A percentile compares a stretch with the other conserved stretches of the same genome.
phyloP scores from a whole-genome alignment of 2,329 filamentous ascomycete species.

The Parasarocladium wereldwijsianum region DNA sequence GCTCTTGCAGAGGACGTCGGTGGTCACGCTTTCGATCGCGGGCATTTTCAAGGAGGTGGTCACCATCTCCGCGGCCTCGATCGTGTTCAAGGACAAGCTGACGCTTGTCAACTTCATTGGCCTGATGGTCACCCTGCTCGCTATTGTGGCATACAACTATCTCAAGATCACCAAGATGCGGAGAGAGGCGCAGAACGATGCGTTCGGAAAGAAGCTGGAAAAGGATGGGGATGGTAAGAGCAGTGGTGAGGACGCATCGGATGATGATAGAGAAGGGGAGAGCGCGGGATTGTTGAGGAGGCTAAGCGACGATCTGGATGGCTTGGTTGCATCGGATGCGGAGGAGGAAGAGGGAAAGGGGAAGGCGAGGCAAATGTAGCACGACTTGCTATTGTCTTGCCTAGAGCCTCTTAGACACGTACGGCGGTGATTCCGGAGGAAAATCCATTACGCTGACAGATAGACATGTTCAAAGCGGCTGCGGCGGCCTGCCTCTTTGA shows the following conservation, averaged over 20 bases:
- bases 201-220: constrained; percentile 12
- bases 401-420: too few species aligned
- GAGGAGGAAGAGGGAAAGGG: constrained; percentile 9
- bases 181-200: constrained; percentile 47
- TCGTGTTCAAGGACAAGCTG: constrained; percentile 79
- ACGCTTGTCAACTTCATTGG: constrained; percentile 80
- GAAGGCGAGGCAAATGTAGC: too few species aligned
- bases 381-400: too few species aligned
- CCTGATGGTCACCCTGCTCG: constrained; percentile 72
- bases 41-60: constrained; percentile 99
- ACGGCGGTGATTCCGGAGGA: not conserved
- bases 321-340: constrained; percentile 23
- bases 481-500: too few species aligned
- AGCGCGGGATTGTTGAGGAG: constrained; percentile 28
- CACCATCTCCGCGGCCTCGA: constrained; percentile 75
- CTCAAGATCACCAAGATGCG: constrained; percentile 89
- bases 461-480: too few species aligned
- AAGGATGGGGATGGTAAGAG: too few species aligned
- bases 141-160: constrained; percentile 85
- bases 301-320: constrained; percentile 19
- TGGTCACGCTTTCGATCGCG: constrained; percentile 90
- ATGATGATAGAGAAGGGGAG: constrained; percentile 25
- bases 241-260: constrained; percentile 26
- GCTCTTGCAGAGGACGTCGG: constrained; percentile 82
- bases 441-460: too few species aligned